Conservation (phyloP, 192 early-diverging fungal species). For the Coemansia sp. region DNA sequence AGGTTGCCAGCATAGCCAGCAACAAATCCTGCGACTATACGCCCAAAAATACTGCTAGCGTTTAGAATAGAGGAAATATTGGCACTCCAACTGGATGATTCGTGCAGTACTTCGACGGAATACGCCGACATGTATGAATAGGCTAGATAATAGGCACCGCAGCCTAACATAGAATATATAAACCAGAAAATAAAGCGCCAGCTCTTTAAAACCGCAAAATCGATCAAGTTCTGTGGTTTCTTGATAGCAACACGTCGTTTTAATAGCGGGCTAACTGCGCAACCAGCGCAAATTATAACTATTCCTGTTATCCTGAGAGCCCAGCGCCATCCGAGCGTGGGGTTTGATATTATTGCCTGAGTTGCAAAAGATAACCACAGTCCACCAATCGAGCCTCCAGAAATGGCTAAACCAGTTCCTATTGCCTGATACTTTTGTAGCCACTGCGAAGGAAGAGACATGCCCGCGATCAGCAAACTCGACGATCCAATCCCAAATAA, state of each 20-base stretch:
- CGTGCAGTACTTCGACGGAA: conserved; percentile 10
- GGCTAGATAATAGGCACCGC: conserved; percentile 19
- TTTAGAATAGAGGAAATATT: conserved; percentile 41
- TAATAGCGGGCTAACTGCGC: conserved; percentile 14
- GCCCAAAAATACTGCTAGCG: conserved; percentile 21
- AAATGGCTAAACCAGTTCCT: conserved; percentile 68
- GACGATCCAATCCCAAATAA: conserved; percentile 66
- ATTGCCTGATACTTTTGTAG: conserved; percentile 63
- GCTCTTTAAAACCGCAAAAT: conserved; percentile 11
- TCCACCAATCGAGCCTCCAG: conserved; percentile 72
- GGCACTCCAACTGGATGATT: conserved; percentile 18
- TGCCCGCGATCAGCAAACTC: conserved; percentile 61
- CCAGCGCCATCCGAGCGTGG: conserved; percentile 60
- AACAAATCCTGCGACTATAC: conserved; percentile 20
- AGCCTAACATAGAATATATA: conserved; percentile 8
- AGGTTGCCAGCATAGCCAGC: conserved; percentile 24
- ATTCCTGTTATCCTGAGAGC: conserved; percentile 66
- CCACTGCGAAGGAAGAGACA: conserved; percentile 70
- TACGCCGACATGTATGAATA: conserved; percentile 35
- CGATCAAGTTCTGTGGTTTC: conserved; percentile 20
- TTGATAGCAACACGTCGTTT: conserved; percentile 13
- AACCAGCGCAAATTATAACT: conserved; percentile 30
- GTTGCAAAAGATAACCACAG: conserved; percentile 61
- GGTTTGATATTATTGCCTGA: conserved; percentile 52
- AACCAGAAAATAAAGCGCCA: conserved; percentile 25